These are phyloP conservation scores for Dactylonectria macrodidyma DNA, from an alignment of 2,329 filamentous ascomycete genomes.

Conservation along the genomic window DNA sequence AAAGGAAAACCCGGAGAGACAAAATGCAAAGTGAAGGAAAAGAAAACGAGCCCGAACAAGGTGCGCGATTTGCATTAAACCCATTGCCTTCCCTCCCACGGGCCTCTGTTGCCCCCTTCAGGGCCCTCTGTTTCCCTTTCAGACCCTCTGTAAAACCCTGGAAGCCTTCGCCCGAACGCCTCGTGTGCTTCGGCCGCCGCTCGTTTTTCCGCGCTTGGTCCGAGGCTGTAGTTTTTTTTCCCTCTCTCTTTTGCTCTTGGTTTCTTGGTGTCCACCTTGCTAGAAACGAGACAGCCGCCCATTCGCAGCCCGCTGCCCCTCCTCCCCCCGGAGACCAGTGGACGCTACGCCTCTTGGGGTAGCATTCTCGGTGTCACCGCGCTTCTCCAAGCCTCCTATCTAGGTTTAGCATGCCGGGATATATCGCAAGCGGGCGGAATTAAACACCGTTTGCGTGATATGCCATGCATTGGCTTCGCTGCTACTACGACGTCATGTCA, in stretches of 20 bases:
- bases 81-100: conserved; percentile 33
- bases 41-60: conserved; percentile 24
- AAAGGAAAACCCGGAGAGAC: conserved; percentile 33
- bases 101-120: not conserved
- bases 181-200: conserved; percentile 31
- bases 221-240: conserved; percentile 8
- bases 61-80: conserved; percentile 44
- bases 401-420: not conserved
- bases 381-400: not conserved
- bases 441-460: not conserved
- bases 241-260: not conserved
- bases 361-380: not conserved
- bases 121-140: not conserved
- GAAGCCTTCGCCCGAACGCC: conserved; percentile 12
- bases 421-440: not conserved
- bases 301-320: too few relatives aligned
- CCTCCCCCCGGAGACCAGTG: too few relatives aligned
- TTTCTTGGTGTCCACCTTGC: too few relatives aligned
- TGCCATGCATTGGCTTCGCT: not conserved
- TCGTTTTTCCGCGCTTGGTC: conserved; percentile 35
- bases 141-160: conserved; percentile 17
- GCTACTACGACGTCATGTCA: conserved; percentile 12
- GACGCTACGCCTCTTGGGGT: not conserved
- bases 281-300: too few relatives aligned
- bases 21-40: conserved; percentile 20